These are phyloP conservation scores for Pseudozyma pruni DNA, from an alignment of 1,284 basidiomycete genomes.

Conservation along the genomic window DNA sequence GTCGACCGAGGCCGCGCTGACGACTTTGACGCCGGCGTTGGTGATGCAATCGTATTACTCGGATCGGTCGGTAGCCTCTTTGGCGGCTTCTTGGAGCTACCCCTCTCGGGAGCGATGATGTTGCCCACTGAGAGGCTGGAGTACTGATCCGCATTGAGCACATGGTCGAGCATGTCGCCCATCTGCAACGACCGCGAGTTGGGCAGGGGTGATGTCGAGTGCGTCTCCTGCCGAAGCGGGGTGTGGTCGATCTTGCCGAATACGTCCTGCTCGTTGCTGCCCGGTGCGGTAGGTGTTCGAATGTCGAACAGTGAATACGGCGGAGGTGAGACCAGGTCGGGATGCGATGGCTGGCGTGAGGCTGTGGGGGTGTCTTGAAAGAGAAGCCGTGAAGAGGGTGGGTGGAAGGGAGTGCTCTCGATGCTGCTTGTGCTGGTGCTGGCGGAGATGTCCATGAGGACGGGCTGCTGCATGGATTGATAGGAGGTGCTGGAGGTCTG, in stretches of 20 bases:
- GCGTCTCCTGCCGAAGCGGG: conserved; percentile 32
- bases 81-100: conserved; percentile 33
- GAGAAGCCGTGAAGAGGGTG: conserved; percentile 31
- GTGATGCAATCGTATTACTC: conserved; percentile 31
- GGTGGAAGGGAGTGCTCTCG: conserved; percentile 20
- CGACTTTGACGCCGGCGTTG: conserved; percentile 28
- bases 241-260: conserved; percentile 48
- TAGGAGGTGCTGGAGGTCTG: background rate
- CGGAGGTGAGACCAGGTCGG: conserved; percentile 16
- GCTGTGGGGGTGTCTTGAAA: conserved; percentile 39
- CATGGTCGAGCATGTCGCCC: conserved; percentile 41
- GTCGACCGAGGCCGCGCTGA: conserved; percentile 13
- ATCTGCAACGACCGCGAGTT: conserved; percentile 40
- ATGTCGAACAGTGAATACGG: conserved; percentile 10
- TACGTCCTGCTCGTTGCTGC: conserved; percentile 19
- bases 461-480: conserved; percentile 9
- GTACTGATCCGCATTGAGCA: conserved; percentile 25
- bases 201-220: conserved; percentile 43
- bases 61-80: conserved; percentile 24
- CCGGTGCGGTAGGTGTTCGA: conserved; percentile 19
- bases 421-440: conserved; percentile 31
- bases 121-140: conserved; percentile 34
- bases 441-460: conserved; percentile 22
- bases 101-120: conserved; percentile 41
- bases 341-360: background rate